Conservation (phyloP, 2,329 filamentous ascomycete genomes). For the Periconia macrospinosa region DNA sequence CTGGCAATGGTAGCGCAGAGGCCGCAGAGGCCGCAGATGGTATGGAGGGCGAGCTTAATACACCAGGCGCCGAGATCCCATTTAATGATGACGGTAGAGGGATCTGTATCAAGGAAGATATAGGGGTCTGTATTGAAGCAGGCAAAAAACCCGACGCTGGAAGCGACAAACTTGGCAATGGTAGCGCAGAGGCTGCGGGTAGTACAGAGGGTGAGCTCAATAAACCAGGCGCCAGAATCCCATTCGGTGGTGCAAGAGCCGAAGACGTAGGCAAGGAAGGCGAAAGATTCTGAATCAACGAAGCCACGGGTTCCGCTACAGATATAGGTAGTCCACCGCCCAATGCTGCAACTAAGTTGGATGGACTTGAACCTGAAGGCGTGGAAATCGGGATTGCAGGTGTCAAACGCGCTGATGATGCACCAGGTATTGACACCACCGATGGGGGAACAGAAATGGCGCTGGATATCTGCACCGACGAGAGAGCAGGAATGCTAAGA, state of each 20-base stretch:
- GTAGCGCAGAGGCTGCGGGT: neutral
- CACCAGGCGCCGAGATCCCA: neutral
- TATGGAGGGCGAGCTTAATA: neutral
- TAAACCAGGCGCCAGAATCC: neutral
- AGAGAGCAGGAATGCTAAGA: too few species aligned
- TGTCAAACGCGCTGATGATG: too few species aligned
- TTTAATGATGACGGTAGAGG: neutral
- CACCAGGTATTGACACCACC: too few species aligned
- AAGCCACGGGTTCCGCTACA: neutral
- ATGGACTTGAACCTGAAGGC: neutral
- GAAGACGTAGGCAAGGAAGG: neutral
- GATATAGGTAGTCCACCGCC: neutral
- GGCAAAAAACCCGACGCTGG: neutral
- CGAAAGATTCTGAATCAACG: neutral
- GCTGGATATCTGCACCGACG: too few species aligned
- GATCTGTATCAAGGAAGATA: neutral
- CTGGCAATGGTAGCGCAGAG: neutral
- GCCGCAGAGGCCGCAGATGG: neutral
- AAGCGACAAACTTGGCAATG: neutral
- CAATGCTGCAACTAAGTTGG: neutral
- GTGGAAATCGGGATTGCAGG: neutral
- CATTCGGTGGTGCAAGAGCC: neutral
- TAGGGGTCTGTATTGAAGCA: neutral
- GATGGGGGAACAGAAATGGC: too few species aligned
- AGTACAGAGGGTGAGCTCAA: neutral